phyloP scores from a whole-genome alignment of 257 asterid species.

The Nicotiana otophora region DNA sequence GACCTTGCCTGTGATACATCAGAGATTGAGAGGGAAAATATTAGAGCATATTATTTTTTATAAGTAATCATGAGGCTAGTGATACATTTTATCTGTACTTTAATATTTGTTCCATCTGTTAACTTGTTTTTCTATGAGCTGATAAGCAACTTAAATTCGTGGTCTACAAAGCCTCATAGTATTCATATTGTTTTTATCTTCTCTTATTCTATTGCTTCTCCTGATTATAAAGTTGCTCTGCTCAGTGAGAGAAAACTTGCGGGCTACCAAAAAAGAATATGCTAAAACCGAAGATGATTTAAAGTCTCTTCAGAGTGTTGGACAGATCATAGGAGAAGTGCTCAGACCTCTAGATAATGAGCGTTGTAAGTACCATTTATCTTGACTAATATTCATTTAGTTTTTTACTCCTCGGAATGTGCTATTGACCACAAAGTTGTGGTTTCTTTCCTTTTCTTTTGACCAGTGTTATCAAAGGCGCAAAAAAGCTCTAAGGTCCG shows the following conservation, averaged over 20 bases:
- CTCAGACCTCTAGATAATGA: slow-evolving; percentile 93
- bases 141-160: background rate
- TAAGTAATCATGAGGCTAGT: background rate
- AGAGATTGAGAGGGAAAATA: background rate
- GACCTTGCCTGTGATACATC: background rate
- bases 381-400: background rate
- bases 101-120: background rate
- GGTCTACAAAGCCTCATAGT: background rate
- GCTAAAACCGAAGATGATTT: slow-evolving; percentile 93
- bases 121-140: background rate
- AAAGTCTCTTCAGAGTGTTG: slow-evolving; percentile 97
- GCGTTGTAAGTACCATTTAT: slow-evolving; percentile 54
- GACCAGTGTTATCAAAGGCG: background rate
- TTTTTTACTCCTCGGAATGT: background rate
- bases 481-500: too few relatives aligned
- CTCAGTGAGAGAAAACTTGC: slow-evolving; percentile 65
- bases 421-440: background rate
- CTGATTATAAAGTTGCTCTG: background rate
- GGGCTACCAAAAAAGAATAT: slow-evolving; percentile 75
- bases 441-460: background rate
- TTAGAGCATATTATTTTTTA: background rate
- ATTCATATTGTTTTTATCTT: background rate
- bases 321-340: slow-evolving; percentile 98
- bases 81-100: background rate
- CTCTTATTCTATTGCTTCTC: background rate